Conservation (phyloP, 352 stramenopile genomes). For the Aphanomyces cochlioides region DNA sequence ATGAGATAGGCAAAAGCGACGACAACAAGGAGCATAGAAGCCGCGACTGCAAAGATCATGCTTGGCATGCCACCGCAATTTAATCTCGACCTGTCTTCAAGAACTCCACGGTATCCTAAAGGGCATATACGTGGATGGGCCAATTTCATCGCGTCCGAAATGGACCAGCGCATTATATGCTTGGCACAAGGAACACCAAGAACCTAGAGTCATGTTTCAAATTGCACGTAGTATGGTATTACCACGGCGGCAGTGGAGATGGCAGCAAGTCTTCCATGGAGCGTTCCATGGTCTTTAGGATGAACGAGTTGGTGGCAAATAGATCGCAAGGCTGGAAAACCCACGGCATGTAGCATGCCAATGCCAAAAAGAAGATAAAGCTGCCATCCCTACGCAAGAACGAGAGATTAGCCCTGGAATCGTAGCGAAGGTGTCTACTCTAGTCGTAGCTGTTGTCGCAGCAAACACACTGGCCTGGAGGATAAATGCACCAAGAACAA, state of each 20-base stretch:
- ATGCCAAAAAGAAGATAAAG: background rate
- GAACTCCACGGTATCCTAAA: constrained; percentile 1
- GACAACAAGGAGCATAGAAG: background rate
- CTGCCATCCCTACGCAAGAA: constrained; percentile 8
- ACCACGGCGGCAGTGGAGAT: constrained; percentile 3
- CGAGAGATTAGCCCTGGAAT: background rate
- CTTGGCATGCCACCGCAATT: constrained; percentile 15
- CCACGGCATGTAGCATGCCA: background rate
- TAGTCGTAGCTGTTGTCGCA: background rate
- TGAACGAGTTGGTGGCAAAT: background rate
- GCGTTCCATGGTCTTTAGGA: background rate
- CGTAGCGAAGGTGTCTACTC: background rate
- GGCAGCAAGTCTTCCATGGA: background rate
- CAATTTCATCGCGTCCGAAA: background rate
- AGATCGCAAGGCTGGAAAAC: constrained; percentile 5
- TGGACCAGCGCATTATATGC: background rate
- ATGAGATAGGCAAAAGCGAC: background rate
- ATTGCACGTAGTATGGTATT: background rate
- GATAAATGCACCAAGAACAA: background rate
- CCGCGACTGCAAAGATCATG: background rate
- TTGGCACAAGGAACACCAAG: background rate
- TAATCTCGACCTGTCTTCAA: background rate
- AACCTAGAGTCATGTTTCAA: background rate
- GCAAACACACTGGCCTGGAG: background rate
- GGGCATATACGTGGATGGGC: background rate